Percentiles rank a stretch among this genome's conserved stretches.
These are phyloP conservation scores for Psidium guajava DNA, from an alignment of 345 rosid genomes.

Conservation along the genomic window DNA sequence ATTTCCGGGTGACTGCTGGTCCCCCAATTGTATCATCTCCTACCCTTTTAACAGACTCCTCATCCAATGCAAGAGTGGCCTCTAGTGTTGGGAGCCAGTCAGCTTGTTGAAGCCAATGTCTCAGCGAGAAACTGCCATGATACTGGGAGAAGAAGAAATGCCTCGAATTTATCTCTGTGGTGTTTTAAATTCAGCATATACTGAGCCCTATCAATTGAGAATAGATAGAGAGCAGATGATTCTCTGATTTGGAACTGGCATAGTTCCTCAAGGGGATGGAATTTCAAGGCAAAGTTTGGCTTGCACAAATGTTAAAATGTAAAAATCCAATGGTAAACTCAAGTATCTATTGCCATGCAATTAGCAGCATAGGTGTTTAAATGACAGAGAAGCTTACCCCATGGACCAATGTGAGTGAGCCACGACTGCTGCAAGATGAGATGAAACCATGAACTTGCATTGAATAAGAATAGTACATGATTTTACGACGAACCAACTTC, in stretches of 20 bases:
- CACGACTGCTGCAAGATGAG: conserved; percentile 27
- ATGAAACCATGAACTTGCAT: conserved; percentile 89
- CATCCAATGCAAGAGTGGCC: conserved; percentile 91
- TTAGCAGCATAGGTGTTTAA: background rate
- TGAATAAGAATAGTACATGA: conserved; percentile 85
- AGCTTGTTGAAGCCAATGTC: conserved; percentile 93
- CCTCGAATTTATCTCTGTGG: background rate
- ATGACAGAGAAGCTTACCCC: conserved; percentile 39
- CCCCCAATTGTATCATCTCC: conserved; percentile 97
- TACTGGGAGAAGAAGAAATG: conserved; percentile 26
- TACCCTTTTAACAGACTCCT: conserved; percentile 69
- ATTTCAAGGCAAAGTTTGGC: background rate
- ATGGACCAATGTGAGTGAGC: conserved; percentile 69
- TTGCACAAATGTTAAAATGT: background rate
- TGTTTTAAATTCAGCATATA: background rate
- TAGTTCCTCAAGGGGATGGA: background rate
- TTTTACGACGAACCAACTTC: conserved; percentile 65
- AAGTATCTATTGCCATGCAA: background rate
- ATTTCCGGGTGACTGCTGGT: conserved; percentile 84
- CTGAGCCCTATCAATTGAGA: background rate
- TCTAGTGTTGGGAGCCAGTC: conserved; percentile 97
- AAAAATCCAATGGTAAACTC: background rate
- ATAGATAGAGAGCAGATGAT: background rate
- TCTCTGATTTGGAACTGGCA: background rate
- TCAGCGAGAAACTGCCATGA: conserved; percentile 88